Conservation (phyloP, 2,329 filamentous ascomycete genomes). For the Tolypocladium amazonense region DNA sequence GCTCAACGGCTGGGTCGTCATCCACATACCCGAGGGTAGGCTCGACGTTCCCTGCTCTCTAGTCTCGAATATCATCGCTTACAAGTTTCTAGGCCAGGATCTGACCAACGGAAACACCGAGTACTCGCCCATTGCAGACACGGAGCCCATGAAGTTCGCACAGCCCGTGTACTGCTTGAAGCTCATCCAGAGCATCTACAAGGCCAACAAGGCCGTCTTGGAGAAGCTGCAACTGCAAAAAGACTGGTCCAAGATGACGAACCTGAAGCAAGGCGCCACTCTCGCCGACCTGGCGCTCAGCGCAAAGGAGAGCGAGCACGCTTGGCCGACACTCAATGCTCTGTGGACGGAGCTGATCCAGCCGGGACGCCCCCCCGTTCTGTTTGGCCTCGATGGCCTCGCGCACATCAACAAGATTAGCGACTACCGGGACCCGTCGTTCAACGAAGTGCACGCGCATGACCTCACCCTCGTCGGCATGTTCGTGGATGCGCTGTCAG, state of each 20-base stretch:
- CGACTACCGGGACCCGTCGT: slow-evolving; percentile 62
- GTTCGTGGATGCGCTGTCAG: slow-evolving; percentile 63
- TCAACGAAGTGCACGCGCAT: slow-evolving; percentile 72
- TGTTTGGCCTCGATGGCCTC: slow-evolving; percentile 71
- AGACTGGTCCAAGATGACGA: slow-evolving; percentile 31
- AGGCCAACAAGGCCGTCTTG: slow-evolving; percentile 62
- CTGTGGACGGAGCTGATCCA: slow-evolving; percentile 67
- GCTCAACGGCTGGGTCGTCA: slow-evolving; percentile 76
- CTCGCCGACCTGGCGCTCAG: slow-evolving; percentile 61
- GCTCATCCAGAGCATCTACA: slow-evolving; percentile 61
- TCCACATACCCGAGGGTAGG: slow-evolving; percentile 82
- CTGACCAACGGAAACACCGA: slow-evolving; percentile 70
- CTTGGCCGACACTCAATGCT: slow-evolving; percentile 71
- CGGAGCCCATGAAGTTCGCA: slow-evolving; percentile 51
- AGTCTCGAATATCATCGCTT: neutral
- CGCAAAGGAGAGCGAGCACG: slow-evolving; percentile 62
- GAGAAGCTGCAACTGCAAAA: slow-evolving; percentile 32
- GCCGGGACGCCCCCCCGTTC: slow-evolving; percentile 44
- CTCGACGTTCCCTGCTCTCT: neutral
- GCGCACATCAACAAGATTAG: slow-evolving; percentile 71
- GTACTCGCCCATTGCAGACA: slow-evolving; percentile 59
- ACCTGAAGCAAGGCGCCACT: slow-evolving; percentile 43
- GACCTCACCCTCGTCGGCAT: slow-evolving; percentile 67
- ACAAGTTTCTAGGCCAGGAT: slow-evolving; percentile 49
- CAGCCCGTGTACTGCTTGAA: slow-evolving; percentile 70